Base-by-base conservation (phyloP, 1,139 yeast species). In the Barnettozyma hawaiiensis region DNA sequence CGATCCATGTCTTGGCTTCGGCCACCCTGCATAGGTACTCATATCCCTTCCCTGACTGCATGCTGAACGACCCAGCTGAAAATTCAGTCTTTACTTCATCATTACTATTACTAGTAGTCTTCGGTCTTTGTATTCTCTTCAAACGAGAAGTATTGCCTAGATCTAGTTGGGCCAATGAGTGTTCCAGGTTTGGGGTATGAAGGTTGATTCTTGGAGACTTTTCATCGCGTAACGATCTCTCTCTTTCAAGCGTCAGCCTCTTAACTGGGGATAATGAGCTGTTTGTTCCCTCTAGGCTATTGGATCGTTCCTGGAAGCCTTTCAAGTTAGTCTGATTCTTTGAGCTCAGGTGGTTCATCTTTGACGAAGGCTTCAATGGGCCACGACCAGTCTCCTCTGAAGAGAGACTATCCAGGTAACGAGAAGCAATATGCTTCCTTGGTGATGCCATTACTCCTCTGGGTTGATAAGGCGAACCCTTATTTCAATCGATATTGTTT, bases 21-120 rank as follows among this genome's bases (percentile, higher is more conserved):
- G 80, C 79, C 26, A 92, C 81, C 52, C 96, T 81, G 60, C 97
- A 92, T 31, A 92, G 71, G 58, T 87, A 92, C 58, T 89, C 96
- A 55, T 87, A 86, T 0, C 81, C 81, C 47, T 74, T 64, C 3
- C 47, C 46, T 11, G 38, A 3, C 26, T 5, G 22, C 16, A 28
- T 11, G 18, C n/a, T 18, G n/a, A 14, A 31, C 18, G 33, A 12
- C 9, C 5, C 12, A 16, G 16, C 12, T 16, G 12, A 21, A 23
- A 26, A 11, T 10, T 38, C 11, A 26, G 16, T 7, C 31, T 2
- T 20, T 23, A 20, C 7, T 3, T 14, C 16, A n/a, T 9, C 4
- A n/a, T 9, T 3, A 15, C 29, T 12, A 12, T 11, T 8, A 34
- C 10, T 9, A 8, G 23, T 9, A 21, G 22, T 11, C 12, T 7